These are phyloP conservation scores for Pythium scleroteichum DNA, from an alignment of 352 stramenopile genomes.

Conservation along the genomic window DNA sequence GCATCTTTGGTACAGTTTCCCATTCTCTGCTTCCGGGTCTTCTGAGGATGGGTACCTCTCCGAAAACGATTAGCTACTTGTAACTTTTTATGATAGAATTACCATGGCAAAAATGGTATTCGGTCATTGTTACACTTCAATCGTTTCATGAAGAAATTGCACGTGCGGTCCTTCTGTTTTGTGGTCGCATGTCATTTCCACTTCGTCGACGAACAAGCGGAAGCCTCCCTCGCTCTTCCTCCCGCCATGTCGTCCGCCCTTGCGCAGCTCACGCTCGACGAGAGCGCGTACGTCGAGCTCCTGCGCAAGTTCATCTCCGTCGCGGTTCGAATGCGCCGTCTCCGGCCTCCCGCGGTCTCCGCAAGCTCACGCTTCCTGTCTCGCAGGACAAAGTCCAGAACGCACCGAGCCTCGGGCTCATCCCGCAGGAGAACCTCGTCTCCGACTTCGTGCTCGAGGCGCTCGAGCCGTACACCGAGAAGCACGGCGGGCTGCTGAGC, in stretches of 20 bases:
- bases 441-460: conserved; percentile 87
- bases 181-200: conserved; percentile 24
- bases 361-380: conserved; percentile 12
- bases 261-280: conserved; percentile 56
- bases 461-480: conserved; percentile 72
- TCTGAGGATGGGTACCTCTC: background rate
- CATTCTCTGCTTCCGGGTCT: background rate
- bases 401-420: conserved; percentile 54
- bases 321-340: conserved; percentile 39
- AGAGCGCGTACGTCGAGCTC: conserved; percentile 78
- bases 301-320: conserved; percentile 87
- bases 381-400: conserved; percentile 72
- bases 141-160: background rate
- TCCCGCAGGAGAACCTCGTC: conserved; percentile 88
- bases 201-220: conserved; percentile 20
- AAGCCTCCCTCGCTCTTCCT: background rate
- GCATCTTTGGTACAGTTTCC: conserved; percentile 1
- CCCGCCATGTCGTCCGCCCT: conserved; percentile 36
- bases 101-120: no score
- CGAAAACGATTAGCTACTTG: no score
- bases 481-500: conserved; percentile 68
- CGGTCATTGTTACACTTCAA: background rate
- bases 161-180: conserved; percentile 20
- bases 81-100: no score
- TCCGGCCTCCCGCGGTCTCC: conserved; percentile 7